Evolutionary conservation across 129 eudicot genomes (phyloP), one percentile per base, ranked within the genome.

Genomic region (Chrysanthemum makinoi): DNA sequence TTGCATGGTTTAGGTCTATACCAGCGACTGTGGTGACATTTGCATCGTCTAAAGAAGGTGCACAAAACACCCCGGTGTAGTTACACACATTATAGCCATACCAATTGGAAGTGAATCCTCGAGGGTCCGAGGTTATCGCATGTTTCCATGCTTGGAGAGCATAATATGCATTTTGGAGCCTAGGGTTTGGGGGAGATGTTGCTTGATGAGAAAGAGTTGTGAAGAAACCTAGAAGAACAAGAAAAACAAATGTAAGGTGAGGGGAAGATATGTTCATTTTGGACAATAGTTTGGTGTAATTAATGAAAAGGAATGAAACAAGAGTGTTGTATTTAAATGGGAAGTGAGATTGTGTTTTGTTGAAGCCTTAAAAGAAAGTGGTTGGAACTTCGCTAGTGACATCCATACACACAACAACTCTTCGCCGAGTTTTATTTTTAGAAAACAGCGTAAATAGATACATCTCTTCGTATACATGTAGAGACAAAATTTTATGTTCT

Each of bases 101-200:
- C 97, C 97, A 91, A 67, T 88, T 66, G 13, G 85, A 75, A 0
- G 96, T 88, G 83, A 88, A 76, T 66, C 79, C 79, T 15, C 52
- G 74, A 18, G 97, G 97, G 80, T 91, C 97, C 1, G 89, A 80
- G 17, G 83, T 82, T 65, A 91, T 91, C 17, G 87, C 58, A 12
- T 77, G 83, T 74, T 91, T 91, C 85, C 86, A 88, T 39, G 97
- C 97, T 74, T 91, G 92, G 69, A 91, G 86, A 17, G 96, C 97
- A 54, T 30, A 52, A 77, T 76, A 91, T 17, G 97, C 97, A 4
- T 75, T 80, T 72, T 53, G 53, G 65, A 91, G 96, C 17, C 90
- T 81, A 13, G 90, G 96, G 80, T 91, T 91, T 73, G 80, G 83
- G 55, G 44, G 57, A 24, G 66, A 46, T 26, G 77, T 51, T 18